Conservation (phyloP, 2,329 filamentous ascomycete genomes). For the Sclerotinia minor region DNA sequence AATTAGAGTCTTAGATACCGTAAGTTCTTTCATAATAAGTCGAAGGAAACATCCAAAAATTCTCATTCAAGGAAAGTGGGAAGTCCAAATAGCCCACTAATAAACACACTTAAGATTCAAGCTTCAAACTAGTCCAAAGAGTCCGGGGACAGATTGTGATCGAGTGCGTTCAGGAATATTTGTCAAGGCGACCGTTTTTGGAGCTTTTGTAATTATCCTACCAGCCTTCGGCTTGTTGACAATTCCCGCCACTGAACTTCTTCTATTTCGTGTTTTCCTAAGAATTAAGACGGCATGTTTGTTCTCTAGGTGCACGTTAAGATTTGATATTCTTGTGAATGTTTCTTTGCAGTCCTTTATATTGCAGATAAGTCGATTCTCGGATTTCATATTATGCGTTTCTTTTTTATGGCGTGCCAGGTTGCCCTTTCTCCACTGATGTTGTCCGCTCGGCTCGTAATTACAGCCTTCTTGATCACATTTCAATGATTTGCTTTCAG, state of each 20-base stretch:
- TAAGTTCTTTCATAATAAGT: no score
- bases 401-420: slow-evolving; percentile 35
- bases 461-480: slow-evolving; percentile 25
- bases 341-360: slow-evolving; percentile 31
- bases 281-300: fast-evolving
- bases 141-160: neutral
- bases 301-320: slow-evolving; percentile 29
- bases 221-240: neutral
- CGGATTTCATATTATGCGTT: slow-evolving; percentile 30
- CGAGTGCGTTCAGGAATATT: neutral
- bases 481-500: neutral
- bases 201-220: neutral
- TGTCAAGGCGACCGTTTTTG: neutral
- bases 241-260: neutral
- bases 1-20: neutral
- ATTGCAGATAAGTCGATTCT: slow-evolving; percentile 28
- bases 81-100: neutral
- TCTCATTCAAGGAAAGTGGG: neutral
- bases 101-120: neutral
- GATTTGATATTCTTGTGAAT: slow-evolving; percentile 37
- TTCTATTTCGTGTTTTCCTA: neutral
- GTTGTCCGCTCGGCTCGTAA: slow-evolving; percentile 33
- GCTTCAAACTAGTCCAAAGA: neutral
- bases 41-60: neutral
- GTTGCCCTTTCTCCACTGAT: slow-evolving; percentile 38